Base-by-base conservation (phyloP, 345 rosid species). In the Moricandia moricandioides region DNA sequence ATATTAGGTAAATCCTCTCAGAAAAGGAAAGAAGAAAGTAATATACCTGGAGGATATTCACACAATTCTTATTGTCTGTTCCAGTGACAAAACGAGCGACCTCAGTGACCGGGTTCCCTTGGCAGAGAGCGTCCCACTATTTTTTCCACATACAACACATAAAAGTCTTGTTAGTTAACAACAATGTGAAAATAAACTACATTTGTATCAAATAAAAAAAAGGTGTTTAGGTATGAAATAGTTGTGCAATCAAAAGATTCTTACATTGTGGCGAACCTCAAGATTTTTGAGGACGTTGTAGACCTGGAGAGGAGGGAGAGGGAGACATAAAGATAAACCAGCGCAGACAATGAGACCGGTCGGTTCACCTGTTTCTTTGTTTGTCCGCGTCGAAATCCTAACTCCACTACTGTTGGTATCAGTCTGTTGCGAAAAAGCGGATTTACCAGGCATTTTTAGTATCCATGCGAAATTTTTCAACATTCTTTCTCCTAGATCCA, bases 61-160 rank as follows among this genome's bases (percentile, higher is more conserved):
- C 83, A 61, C 33, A 62, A 76, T 89, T 88, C 18, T 83, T 88
- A 8, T 45, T 77, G 79, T 84, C 61, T 30, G 65, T n/a, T 47
- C 92, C 92, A 6, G 69, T 84, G 39, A 78, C 26, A 70, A 91
- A 80, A 49, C 72, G 82, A 56, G 80, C 84, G n/a, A 85, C 61
- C 79, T 87, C 89, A 1, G 67, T 77, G 39, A 77, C 85, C 1
- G 83, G 82, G 17, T 69, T 79, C 8, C 85, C 87, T 35, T 83
- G 81, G 65, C 86, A 83, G 11, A 89, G 89, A 21, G 85, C 83
- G 72, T 91, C 98, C 98, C 97, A 91, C 98, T 93, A 82, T 39
- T 64, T 33, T 34, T 39, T 7, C 24, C 24, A 49, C 56, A 49
- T 16, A 49, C 21, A 49, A 49, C 58, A 70, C 61, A 51, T 6